Base-by-base conservation (phyloP, 768 basidiomycete species). In the Boletus rex-veris region DNA sequence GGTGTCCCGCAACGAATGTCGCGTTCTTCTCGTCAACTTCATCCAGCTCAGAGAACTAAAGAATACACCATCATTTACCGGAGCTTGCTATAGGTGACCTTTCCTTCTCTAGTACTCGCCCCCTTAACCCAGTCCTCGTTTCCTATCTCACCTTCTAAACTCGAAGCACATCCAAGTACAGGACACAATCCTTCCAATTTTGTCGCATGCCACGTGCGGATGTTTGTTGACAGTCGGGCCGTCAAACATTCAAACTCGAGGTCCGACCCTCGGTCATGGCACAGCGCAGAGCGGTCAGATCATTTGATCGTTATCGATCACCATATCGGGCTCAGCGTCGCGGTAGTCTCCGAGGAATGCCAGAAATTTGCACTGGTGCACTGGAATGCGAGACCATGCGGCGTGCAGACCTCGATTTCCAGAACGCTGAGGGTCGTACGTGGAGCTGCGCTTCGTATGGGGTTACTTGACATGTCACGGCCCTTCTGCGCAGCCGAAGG, bases 1-100 rank as follows among this genome's bases (percentile, higher is more conserved):
- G 18, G 81, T 84, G 76, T 78, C 79, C 31, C 85, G 81, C 68
- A 83, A 83, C 60, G 80, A 82, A 52, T 81, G 77, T 59, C 72
- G 75, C 48, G 75, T 78, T 58, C 77, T 76, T 60, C 70, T 71
- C 6, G 70, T 70, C 16, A 58, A 65, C 26, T 82, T 84, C 64
- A 72, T 71, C 54, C 79, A 69, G 6, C 66, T 78, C 63, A 74
- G 71, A 53, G 64, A 65, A 14, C 71, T 71, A 12, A 58, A 64
- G 5, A 35, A 74, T 52, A 69, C 77, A 7, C 62, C 64, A 46
- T 58, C 71, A 33, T 50, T 57, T 5, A 55, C 64, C 37, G 58
- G 64, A 51, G 54, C 58, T 42, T 41, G 45, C 47, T 41, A 44
- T 31, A 26, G n/a, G 8, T 31, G 48, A 49, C 21, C 24, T 37